Evolutionary conservation across 169 alveolate species (phyloP), one percentile per base, ranked within the genome.

Genomic region (Ichthyophthirius multifiliis): DNA sequence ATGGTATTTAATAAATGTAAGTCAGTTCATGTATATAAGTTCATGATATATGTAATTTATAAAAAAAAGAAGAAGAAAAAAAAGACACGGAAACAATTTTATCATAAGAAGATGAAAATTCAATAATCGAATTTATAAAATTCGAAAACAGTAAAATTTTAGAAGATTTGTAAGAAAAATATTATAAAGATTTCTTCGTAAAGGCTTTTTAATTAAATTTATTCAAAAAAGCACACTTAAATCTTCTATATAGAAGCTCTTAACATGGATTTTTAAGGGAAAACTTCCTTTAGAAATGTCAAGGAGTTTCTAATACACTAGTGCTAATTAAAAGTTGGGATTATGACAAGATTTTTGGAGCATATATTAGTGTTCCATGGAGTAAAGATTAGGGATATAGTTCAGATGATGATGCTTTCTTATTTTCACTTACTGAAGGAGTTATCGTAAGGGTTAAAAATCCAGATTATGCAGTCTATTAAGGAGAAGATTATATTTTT

Each of bases 401-500:
- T 6, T n/a, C 12, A 55, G 71, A 55, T 55, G 71, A 55, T 27
- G 31, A 55, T 27, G 71, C 71, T 27, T 55, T 55, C 71, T 27
- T 55, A n/a, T 55, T 55, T 55, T 55, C 71, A 27, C 9, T 55
- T 9, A 27, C 43, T 20, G 43, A 55, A 4, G 31, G 31, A 27
- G n/a, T 20, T 27, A 55, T 27, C 23, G 31, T 55, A 20, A 34
- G 43, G 13, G 39, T 55, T 6, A 55, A 55, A 55, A 55, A 55
- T 27, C 13, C 34, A 4, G 71, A 55, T 27, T 55, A 34, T 3
- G 71, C 71, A 18, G 1, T 55, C 3, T 55, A 55, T 23, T n/a
- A 55, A 55, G 71, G 71, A 16, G 71, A 55, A 27, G 71, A 55
- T n/a, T 39, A 55, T 7, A 55, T 55, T 27, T 55, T 55, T 55